phyloP scores from a whole-genome alignment of 73 alveolate genomes.

The Breviolum minutum region DNA sequence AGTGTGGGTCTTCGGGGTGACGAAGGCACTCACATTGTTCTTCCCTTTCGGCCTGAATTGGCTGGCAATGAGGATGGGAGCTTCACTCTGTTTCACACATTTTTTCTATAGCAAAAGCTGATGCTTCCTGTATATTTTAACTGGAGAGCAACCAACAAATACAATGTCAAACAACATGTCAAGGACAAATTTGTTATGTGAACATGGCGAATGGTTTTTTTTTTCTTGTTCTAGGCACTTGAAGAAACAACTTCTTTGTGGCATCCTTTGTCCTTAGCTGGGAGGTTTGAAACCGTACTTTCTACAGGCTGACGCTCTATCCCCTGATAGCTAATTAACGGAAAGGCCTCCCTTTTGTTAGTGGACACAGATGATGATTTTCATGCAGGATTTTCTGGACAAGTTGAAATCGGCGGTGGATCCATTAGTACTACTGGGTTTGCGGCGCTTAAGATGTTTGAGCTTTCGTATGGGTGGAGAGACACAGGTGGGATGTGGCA shows the following conservation, averaged over 20 bases:
- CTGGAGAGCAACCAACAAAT: too few relatives aligned
- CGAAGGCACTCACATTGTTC: conserved; percentile 4
- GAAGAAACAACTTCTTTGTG: not conserved
- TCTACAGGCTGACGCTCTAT: too few relatives aligned
- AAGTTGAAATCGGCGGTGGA: conserved; percentile 16
- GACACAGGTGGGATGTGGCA: not conserved
- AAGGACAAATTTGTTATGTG: too few relatives aligned
- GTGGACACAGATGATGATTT: too few relatives aligned
- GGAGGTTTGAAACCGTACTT: not conserved
- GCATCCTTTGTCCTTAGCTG: not conserved
- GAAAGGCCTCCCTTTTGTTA: too few relatives aligned
- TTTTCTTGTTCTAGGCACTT: not conserved
- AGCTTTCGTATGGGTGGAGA: conserved; percentile 4
- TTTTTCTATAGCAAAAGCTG: too few relatives aligned
- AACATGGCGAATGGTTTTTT: too few relatives aligned
- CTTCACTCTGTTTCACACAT: not conserved
- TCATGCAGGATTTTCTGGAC: conserved; percentile 22
- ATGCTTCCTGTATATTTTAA: too few relatives aligned
- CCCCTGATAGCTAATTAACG: too few relatives aligned
- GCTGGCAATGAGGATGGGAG: not conserved
- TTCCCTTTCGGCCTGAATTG: conserved; percentile 65
- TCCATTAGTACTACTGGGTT: conserved; percentile 46
- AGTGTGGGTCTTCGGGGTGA: too few relatives aligned
- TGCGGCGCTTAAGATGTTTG: conserved; percentile 4
- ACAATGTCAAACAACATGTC: not conserved